phyloP scores from a whole-genome alignment of 345 rosid genomes.

The Erysimum cheiranthoides region DNA sequence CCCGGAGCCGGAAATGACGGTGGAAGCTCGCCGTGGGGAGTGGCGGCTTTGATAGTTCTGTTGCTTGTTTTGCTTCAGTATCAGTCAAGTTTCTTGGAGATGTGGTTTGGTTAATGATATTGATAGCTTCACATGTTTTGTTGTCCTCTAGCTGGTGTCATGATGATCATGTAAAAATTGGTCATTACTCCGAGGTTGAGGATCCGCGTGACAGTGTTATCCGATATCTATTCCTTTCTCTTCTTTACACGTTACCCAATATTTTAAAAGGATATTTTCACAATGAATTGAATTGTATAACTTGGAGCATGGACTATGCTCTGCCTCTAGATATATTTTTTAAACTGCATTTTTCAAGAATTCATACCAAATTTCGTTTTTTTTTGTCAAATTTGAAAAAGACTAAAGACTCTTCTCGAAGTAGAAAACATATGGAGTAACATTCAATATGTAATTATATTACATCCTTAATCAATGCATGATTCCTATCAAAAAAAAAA shows the following conservation, averaged over 20 bases:
- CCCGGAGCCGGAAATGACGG: conserved; percentile 71
- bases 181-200: conserved; percentile 20
- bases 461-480: background rate
- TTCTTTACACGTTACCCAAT: background rate
- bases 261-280: background rate
- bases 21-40: conserved; percentile 94
- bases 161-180: conserved; percentile 3
- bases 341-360: background rate
- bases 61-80: conserved; percentile 70
- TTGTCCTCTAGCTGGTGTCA: conserved; percentile 15
- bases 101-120: conserved; percentile 56
- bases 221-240: conserved; percentile 11
- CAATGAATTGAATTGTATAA: background rate
- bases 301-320: background rate
- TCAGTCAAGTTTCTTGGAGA: conserved; percentile 74
- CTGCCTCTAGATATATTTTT: background rate
- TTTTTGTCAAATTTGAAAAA: too few relatives aligned
- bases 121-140: background rate
- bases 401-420: too few relatives aligned
- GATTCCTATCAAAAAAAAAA: too few relatives aligned
- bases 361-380: too few relatives aligned
- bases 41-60: conserved; percentile 81
- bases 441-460: too few relatives aligned
- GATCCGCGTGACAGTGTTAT: conserved; percentile 27
- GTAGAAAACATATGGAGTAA: too few relatives aligned